Base-by-base conservation (phyloP, 352 stramenopile species). In the Albugo candida region DNA sequence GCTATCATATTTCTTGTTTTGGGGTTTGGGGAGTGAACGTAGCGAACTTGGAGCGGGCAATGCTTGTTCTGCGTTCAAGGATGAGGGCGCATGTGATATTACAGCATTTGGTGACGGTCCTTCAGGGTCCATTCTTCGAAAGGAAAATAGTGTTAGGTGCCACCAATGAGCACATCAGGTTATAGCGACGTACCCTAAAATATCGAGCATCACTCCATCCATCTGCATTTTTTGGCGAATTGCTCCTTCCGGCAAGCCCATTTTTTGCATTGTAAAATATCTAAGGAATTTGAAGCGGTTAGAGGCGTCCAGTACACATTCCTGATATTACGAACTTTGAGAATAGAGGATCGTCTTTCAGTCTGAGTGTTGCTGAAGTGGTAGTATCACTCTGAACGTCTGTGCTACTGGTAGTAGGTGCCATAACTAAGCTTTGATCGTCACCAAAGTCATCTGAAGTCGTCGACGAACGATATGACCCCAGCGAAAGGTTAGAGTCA, bases 161-260 rank as follows among this genome's bases (percentile, higher is more conserved):
- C 13, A 27, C 36, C 5, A 49, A 19, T 20, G n/a, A 6, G 34
- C 14, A 19, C 19, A 2, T 5, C 3, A 35, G 16, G 48, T 45
- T 20, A 27, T 11, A 14, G 1, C 13, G 0, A 34, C 47, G 21
- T 47, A 78, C 68, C 42, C 63, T 13, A 81, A 52, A 49, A 89
- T 66, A 31, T 47, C 62, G 2, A 72, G 39, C 47, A 85, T 65
- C 51, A 89, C 63, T 36, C 70, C 77, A 40, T 86, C 77, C 59
- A 89, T 80, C 53, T 75, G 38, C 39, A 89, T 67, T 45, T 89
- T 89, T 18, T 89, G 73, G 39, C 70, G 56, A 37, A 89, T 85
- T 16, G 81, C 70, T 11, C 64, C 66, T 6, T 81, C 67, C 6
- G 77, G 73, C 46, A 86, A 80, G 1, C 74, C 71, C 39, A 89